A percentile compares a stretch with the other conserved stretches of the same genome.
Conservation (phyloP, 148 eudicot genomes). For the Cornus kousa region DNA sequence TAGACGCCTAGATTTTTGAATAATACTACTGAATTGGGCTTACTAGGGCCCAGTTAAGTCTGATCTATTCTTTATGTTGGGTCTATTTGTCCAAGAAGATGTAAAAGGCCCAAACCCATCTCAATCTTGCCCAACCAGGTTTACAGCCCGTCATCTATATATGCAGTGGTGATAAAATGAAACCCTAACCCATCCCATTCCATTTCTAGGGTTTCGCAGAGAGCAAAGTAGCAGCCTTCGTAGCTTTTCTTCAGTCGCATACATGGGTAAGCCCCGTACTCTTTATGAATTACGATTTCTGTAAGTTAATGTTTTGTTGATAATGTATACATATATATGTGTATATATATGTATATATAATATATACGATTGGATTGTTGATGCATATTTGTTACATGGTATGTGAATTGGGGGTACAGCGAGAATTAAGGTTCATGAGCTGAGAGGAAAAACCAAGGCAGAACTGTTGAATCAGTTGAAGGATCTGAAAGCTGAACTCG, state of each 20-base stretch:
- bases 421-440: constrained; percentile 76
- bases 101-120: not conserved
- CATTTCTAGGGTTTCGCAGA: constrained; percentile 4
- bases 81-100: no score
- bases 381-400: not conserved
- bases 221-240: not conserved
- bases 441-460: constrained; percentile 57
- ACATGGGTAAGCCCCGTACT: not conserved
- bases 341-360: not conserved
- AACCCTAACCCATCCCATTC: not conserved
- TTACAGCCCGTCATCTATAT: not conserved
- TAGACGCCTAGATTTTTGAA: no score
- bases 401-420: constrained; percentile 24
- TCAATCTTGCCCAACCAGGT: not conserved
- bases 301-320: not conserved
- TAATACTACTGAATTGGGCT: no score
- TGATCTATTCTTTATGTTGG: no score
- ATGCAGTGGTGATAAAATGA: not conserved
- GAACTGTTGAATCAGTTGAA: constrained; percentile 55
- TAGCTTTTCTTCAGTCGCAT: not conserved
- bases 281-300: not conserved
- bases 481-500: constrained; percentile 71
- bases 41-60: no score
- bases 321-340: not conserved
- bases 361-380: not conserved